These are phyloP conservation scores for Auriscalpium orientale DNA, from an alignment of 768 basidiomycete genomes.

Conservation along the genomic window DNA sequence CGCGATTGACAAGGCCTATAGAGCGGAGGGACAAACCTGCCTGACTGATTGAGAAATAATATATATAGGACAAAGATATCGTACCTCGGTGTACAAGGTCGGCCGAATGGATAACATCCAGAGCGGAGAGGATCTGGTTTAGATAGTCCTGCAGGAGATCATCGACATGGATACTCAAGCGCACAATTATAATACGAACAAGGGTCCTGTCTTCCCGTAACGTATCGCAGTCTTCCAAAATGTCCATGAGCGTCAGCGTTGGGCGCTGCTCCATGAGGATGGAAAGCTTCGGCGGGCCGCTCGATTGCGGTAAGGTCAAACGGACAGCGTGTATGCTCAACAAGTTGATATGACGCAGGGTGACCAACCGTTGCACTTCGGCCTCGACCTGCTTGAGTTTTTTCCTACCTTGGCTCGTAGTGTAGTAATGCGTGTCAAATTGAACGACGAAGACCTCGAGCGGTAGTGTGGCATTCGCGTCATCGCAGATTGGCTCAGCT, in stretches of 20 bases:
- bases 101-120: constrained; percentile 57
- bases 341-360: constrained; percentile 60
- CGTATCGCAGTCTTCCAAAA: constrained; percentile 70
- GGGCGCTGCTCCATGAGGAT: constrained; percentile 71
- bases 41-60: constrained; percentile 1
- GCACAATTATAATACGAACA: constrained; percentile 31
- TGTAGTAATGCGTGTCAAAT: constrained; percentile 66
- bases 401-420: constrained; percentile 60
- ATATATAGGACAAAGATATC: neutral
- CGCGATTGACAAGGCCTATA: constrained; percentile 52
- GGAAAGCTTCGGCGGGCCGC: constrained; percentile 44
- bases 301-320: constrained; percentile 42
- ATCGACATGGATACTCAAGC: neutral
- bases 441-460: constrained; percentile 62
- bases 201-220: constrained; percentile 65
- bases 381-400: constrained; percentile 61
- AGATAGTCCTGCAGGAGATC: constrained; percentile 56
- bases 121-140: constrained; percentile 59
- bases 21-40: constrained; percentile 53
- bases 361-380: constrained; percentile 54
- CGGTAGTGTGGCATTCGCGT: constrained; percentile 46
- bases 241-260: constrained; percentile 56
- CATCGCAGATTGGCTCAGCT: constrained; percentile 71
- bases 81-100: constrained; percentile 67
- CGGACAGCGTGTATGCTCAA: constrained; percentile 62